Base-by-base conservation (phyloP, 2,329 filamentous ascomycete species). In the Penicillium sp. region DNA sequence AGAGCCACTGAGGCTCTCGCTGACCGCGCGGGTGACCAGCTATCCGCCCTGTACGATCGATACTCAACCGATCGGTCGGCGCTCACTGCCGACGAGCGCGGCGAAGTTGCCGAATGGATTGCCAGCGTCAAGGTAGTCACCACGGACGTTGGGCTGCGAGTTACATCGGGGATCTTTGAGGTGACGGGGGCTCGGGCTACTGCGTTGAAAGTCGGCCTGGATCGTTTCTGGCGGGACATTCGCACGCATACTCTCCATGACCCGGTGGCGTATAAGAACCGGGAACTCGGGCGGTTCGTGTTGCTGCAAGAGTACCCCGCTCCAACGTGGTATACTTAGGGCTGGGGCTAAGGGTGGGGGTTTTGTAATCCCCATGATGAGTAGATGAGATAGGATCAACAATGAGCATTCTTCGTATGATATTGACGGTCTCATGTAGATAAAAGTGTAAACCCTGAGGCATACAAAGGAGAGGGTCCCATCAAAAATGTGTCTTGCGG, bases 141-240 rank as follows among this genome's bases (percentile, higher is more conserved):
- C 0, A 89, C 86, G 0, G 86, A 90, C 60, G 84, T 82, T 0
- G 82, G 81, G 0, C 72, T 89, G 15, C 73, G 80, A 4, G 84
- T 89, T 3, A 87, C 86, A 0, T 74, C 79, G 0, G 86, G 86
- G 0, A 79, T 89, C 2, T 89, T 89, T 66, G 87, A 90, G 69
- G 83, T 88, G 5, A 86, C 86, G 0, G 87, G 84, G 0, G 79
- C 85, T 0, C 82, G 83, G 60, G 80, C 86, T 0, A 89, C 86
- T 0, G 80, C 82, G 0, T 76, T 76, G 55, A 87, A 83, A 64
- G 82, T 86, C 0, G 86, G 85, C 0, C 73, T 90, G 59, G 87
- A 89, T 75, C 76, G 86, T 1, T 89, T 86, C 72, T 89, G 86
- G 86, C 79, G 87, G 48, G 86, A 90, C 67, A 76, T 89, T n/a